Conservation (phyloP, 768 basidiomycete genomes). For the Psilocybe cubensis region DNA sequence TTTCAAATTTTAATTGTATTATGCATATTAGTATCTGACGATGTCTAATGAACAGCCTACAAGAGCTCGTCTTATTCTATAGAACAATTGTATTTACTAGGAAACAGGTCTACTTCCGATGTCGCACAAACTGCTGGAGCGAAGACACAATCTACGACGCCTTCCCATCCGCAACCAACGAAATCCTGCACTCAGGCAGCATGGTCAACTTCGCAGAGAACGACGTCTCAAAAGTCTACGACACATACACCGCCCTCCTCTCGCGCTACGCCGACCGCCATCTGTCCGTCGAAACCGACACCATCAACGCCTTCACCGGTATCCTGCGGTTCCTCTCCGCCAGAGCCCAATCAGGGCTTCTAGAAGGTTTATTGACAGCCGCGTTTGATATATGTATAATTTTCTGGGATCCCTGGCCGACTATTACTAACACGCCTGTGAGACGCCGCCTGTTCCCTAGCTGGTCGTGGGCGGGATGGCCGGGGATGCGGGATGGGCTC, state of each 20-base stretch:
- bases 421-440: not conserved
- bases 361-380: not conserved
- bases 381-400: not conserved
- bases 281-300: not conserved
- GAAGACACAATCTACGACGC: conserved; percentile 7
- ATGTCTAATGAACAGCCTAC: not conserved
- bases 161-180: not conserved
- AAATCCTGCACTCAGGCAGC: conserved; percentile 1
- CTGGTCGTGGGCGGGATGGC: conserved; percentile 8
- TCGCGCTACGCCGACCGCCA: not conserved
- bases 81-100: not conserved
- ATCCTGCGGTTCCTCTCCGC: not conserved
- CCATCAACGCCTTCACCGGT: not conserved
- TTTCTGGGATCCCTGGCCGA: not conserved
- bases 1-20: not conserved
- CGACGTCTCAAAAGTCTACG: not conserved
- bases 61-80: conserved; percentile 4
- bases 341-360: not conserved
- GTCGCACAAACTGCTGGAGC: conserved; percentile 5
- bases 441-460: not conserved
- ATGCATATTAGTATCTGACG: not conserved
- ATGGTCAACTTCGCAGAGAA: not conserved
- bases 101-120: not conserved
- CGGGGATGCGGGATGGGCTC: not conserved
- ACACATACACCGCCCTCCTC: not conserved